phyloP scores from a whole-genome alignment of 768 basidiomycete species.

The Boletus coccyginus region DNA sequence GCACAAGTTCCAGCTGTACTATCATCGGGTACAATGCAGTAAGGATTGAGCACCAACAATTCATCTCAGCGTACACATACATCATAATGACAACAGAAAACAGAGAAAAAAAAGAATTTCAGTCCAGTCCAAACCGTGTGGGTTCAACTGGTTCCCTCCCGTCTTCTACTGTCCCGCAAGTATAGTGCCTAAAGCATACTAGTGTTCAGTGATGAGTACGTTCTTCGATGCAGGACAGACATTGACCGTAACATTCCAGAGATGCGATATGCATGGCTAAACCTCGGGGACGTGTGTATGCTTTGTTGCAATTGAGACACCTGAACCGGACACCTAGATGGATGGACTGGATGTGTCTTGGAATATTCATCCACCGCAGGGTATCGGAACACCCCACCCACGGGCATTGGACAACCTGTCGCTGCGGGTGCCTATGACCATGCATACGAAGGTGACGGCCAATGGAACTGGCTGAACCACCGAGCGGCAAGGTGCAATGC shows the following conservation, averaged over 20 bases:
- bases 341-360: conserved; percentile 14
- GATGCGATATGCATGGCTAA: conserved; percentile 2
- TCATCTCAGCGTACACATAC: background rate
- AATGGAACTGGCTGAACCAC: conserved; percentile 4
- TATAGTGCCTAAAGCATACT: background rate
- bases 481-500: conserved; percentile 3
- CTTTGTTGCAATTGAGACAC: conserved; percentile 5
- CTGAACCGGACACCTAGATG: conserved; percentile 12
- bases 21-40: too few species aligned
- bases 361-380: conserved; percentile 15
- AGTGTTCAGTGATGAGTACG: background rate
- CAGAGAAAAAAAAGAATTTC: too few species aligned
- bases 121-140: too few species aligned
- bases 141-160: too few species aligned
- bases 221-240: background rate
- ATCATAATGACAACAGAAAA: background rate
- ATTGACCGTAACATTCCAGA: conserved; percentile 6
- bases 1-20: too few species aligned
- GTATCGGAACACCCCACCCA: conserved; percentile 8
- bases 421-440: conserved; percentile 8
- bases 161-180: background rate
- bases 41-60: too few species aligned
- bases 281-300: conserved; percentile 2
- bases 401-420: conserved; percentile 8
- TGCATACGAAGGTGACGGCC: conserved; percentile 12